phyloP scores from a whole-genome alignment of 176 grass and related monocot genomes.

The Paspalum notatum region DNA sequence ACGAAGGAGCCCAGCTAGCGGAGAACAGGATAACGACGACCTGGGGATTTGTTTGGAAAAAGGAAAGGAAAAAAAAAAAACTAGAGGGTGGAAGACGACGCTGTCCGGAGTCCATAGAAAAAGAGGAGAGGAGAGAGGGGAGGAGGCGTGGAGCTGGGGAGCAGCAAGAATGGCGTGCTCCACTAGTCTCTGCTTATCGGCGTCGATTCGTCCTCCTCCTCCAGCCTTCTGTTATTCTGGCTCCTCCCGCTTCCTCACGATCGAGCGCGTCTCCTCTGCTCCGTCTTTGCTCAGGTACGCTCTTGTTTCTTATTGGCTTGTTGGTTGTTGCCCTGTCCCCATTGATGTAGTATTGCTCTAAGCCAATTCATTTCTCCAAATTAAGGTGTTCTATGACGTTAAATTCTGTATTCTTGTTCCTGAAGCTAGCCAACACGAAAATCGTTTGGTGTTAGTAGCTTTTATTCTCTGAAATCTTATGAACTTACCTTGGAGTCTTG shows the following conservation, averaged over 20 bases:
- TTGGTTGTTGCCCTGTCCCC: not conserved
- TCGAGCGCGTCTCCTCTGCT: slow-evolving; percentile 8
- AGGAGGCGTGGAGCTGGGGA: not conserved
- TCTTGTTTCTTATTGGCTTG: not conserved
- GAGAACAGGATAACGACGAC: slow-evolving; percentile 47
- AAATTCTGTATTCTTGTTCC: not conserved
- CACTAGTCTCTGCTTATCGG: slow-evolving; percentile 15
- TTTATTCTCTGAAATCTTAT: not conserved
- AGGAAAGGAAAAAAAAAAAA: slow-evolving; percentile 1
- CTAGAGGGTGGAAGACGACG: slow-evolving; percentile 49
- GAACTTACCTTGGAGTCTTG: slow-evolving; percentile 2
- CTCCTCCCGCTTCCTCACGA: slow-evolving; percentile 26
- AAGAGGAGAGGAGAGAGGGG: not conserved
- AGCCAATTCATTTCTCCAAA: not conserved
- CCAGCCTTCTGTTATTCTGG: not conserved
- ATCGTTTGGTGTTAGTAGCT: not conserved
- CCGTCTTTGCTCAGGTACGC: slow-evolving; percentile 45
- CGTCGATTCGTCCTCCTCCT: not conserved
- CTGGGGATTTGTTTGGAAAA: not conserved
- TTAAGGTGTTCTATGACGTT: not conserved
- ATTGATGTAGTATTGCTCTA: not conserved
- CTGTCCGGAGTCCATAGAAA: slow-evolving; percentile 45
- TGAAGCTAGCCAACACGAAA: slow-evolving; percentile 17
- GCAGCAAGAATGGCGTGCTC: slow-evolving; percentile 56
- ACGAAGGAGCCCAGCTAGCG: not conserved